Evolutionary conservation across 768 basidiomycete species (phyloP), one percentile per base, ranked within the genome.

Genomic region (Mycena albidolilacea): DNA sequence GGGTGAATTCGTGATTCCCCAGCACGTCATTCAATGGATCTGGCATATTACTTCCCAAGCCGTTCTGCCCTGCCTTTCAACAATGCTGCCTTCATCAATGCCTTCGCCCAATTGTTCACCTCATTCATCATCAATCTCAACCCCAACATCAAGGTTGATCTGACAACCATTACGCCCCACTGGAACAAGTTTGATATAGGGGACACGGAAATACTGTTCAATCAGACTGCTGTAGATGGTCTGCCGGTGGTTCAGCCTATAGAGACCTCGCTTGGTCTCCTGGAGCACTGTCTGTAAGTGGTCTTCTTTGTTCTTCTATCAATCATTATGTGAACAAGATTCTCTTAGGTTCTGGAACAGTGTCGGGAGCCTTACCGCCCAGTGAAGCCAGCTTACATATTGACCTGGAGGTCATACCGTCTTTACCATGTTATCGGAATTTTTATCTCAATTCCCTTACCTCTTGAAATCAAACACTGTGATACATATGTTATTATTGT

Each of bases 91-190:
- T 73, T 73, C 58, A 73, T 73, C 63, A 55, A 73, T 44, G 72
- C 72, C 11, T 73, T 73, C 21, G 72, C 72, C n/a, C 72, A 73
- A 37, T 69, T 57, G 3, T 73, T 73, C 72, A 73, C 72, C 7
- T 62, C 72, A 3, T 73, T 73, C 54, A 67, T 67, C 50, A 30
- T 30, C 30, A 30, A 30, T 30, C 30, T 30, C 2, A 3, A 30
- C 30, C 30, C 30, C 30, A 30, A 30, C 30, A 30, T 30, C 30
- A 30, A 30, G 30, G 30, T 30, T 30, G 30, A 30, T 30, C 30
- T 3, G 15, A 21, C 61, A 37, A 73, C 72, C 7, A 73, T 73
- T 41, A 73, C 72, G n/a, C 72, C 72, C 15, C 54, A 66, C 7
- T 73, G 67, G 67, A 30, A 59, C 23, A 58, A n/a, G 35, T 73